Evolutionary conservation across 2,329 filamentous ascomycete species (phyloP), one percentile per base, ranked within the genome.

Genomic region (Venturia pyrina): DNA sequence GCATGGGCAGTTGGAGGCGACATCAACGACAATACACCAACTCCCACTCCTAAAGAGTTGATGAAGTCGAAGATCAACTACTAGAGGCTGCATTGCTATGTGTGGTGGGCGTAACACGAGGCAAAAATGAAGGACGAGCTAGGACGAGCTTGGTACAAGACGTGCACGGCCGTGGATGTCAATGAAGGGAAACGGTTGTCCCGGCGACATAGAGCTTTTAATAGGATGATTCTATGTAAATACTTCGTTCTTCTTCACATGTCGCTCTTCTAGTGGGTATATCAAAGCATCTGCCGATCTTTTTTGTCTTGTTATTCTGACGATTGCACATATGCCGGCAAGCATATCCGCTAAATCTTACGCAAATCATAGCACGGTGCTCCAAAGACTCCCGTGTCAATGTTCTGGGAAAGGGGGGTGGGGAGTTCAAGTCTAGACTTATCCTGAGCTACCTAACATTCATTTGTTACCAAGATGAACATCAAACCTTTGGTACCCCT

Each of bases 1-100:
- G 62, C 62, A 11, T 64, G 62, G 62, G 62, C 62, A 15, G 48
- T 50, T 56, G 62, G 62, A 17, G 62, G 62, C 6, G 44, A 5
- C 7, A 34, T 40, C 21, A 13, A 50, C 32, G 62, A 64, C 44
- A 53, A 48, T 32, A 50, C 62, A 32, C 62, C 62, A 32, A 62
- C 60, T 28, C 60, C 40, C 5, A 62, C 60, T n/a, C 53, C 53
- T 15, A 59, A 59, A 21, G 24, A 56, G 1, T 56, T 56, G 50
- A 34, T 56, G 50, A 59, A 59, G 32, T 59, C 53, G 19, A 59
- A 37, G 53, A 37, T 34, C 53, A 37, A n/a, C 50, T 57, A 17
- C 24, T 57, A 34, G 50, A 11, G 28, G n/a, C 28, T 28, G 28
- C 28, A 28, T 28, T 28, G 28, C 28, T 28, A 28, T 28, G 28